These are phyloP conservation scores for Trypanosoma boissoni DNA, from an alignment of 208 protist species.

Conservation along the genomic window DNA sequence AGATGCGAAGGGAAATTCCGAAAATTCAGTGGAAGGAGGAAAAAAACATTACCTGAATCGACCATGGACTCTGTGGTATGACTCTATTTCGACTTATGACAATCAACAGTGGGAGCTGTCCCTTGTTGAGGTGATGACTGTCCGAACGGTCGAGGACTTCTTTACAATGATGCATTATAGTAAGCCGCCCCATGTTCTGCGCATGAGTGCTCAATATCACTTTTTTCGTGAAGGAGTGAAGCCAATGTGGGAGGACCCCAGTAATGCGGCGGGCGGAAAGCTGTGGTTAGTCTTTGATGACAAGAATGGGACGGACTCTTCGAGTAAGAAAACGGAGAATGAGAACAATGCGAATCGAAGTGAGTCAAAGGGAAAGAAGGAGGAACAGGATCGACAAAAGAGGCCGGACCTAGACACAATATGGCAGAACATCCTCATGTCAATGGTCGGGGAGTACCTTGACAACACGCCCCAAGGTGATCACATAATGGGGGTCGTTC, in stretches of 20 bases:
- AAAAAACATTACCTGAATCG: constrained; percentile 58
- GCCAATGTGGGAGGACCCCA: constrained; percentile 90
- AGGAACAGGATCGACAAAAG: constrained; percentile 13
- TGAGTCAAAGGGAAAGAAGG: constrained; percentile 15
- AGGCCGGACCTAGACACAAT: constrained; percentile 63
- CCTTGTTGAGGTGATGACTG: constrained; percentile 71
- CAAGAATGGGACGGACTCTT: constrained; percentile 10
- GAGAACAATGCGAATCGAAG: constrained; percentile 20
- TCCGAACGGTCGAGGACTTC: constrained; percentile 86
- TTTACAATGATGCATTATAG: constrained; percentile 81
- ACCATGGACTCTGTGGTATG: constrained; percentile 82
- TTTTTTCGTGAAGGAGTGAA: constrained; percentile 90
- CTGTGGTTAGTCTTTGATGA: constrained; percentile 65
- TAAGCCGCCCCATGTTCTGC: constrained; percentile 79
- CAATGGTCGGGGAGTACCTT: constrained; percentile 76
- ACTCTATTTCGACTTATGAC: constrained; percentile 81
- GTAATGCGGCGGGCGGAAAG: constrained; percentile 84
- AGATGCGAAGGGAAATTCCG: constrained; percentile 3
- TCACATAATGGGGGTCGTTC: constrained; percentile 65
- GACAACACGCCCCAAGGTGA: constrained; percentile 34
- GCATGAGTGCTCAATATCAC: constrained; percentile 84
- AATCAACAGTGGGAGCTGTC: constrained; percentile 74
- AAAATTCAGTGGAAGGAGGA: constrained; percentile 2
- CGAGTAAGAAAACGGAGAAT: constrained; percentile 15
- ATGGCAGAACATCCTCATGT: constrained; percentile 81